These are phyloP conservation scores for Psidium guajava DNA, from an alignment of 345 rosid species.

Conservation along the genomic window DNA sequence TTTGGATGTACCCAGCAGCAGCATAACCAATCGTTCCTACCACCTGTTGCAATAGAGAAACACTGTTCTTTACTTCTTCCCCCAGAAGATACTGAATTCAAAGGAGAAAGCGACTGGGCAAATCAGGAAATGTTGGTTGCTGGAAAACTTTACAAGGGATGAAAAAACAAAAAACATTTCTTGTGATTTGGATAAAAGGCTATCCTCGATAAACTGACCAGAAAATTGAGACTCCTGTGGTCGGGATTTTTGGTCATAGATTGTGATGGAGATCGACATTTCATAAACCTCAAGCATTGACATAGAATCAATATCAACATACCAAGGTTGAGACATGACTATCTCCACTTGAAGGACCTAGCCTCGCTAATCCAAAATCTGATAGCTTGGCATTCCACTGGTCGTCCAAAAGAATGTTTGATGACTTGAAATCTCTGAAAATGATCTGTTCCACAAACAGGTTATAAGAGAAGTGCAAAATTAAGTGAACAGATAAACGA, in stretches of 20 bases:
- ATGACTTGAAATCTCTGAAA: slow-evolving; percentile 91
- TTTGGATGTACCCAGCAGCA: slow-evolving; percentile 83
- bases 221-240: not conserved
- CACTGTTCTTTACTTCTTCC: not conserved
- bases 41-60: slow-evolving; percentile 29
- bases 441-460: slow-evolving; percentile 44
- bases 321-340: slow-evolving; percentile 94
- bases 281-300: not conserved
- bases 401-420: slow-evolving; percentile 82
- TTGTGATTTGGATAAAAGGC: not conserved
- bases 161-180: not conserved
- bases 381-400: slow-evolving; percentile 91
- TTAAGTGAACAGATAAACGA: not conserved
- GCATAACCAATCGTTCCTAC: slow-evolving; percentile 96
- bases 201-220: not conserved
- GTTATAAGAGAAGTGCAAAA: not conserved
- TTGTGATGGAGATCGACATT: too few species aligned
- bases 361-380: slow-evolving; percentile 85
- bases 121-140: not conserved
- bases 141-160: not conserved
- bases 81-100: not conserved
- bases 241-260: not conserved
- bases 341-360: slow-evolving; percentile 82
- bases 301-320: not conserved
- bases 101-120: not conserved